Evolutionary conservation across 495 filamentous ascomycete genomes (phyloP), one percentile per base, ranked within the genome.

Genomic region (Aspergillus wentii): DNA sequence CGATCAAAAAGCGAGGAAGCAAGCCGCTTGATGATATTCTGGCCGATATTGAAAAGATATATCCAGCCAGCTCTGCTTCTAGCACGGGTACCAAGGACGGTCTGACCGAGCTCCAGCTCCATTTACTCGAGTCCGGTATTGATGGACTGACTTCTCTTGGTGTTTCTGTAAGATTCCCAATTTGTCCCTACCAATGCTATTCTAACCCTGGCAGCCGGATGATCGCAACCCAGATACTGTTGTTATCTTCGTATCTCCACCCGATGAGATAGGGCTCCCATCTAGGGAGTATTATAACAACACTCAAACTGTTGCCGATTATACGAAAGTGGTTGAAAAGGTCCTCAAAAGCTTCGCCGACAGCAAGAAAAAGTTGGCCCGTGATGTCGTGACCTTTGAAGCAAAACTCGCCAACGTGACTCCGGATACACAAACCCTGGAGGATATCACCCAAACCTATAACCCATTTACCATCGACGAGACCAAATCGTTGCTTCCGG

Each of bases 141-240:
- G 37, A 57, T 6, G 62, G 76, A 16, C 60, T 84, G 17, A 50
- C 76, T 5, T 54, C 59, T 4, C 46, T 72, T 1, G 53, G 49
- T 40, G 66, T 70, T 40, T 66, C 69, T 36, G 76, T 78, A 38
- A 68, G 76, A 49, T 3, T 8, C 28, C 14, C 14, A 21, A 21
- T 10, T 7, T 20, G 4, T 37, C 20, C 28, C 21, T 41, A n/a
- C 33, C 3, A 8, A 5, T 21, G 19, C 26, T 29, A 29, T 29
- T 29, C 44, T 51, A 28, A 54, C 10, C 26, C 6, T 11, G 29
- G 1, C 29, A 74, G 71, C 59, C 74, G 28, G 73, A 76, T 54
- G 79, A 84, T 51, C 78, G 77, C 56, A 73, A 83, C 49, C 82
- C 81, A 18, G 77, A 82, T 51, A 72, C 70, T 34, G 71, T 80